Base-by-base conservation (phyloP, 2,329 filamentous ascomycete species). In the Cladosporium sp. region DNA sequence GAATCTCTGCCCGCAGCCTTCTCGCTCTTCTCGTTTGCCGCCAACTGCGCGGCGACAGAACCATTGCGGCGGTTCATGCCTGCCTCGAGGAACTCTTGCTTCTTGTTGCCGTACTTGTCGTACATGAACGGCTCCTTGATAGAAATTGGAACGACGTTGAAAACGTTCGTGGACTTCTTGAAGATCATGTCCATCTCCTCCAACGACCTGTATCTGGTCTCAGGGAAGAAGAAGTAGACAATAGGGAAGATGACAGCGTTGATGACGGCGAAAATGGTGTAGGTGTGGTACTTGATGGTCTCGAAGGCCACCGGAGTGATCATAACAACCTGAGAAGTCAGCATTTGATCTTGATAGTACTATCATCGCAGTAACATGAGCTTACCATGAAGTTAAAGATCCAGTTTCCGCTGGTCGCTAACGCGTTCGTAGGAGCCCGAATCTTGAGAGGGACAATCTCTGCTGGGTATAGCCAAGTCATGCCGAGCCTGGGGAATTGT, bases 211-310 rank as follows among this genome's bases (percentile, higher is more conserved):
- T 86, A 86, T 0, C 84, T 84, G 7, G 88, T 89, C 76, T 89
- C 88, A 0, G 87, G 87, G 46, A 72, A 72, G 79, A 88, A 73
- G 52, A 74, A 73, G 67, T 75, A 77, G 18, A 74, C 70, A 53
- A 66, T 70, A 0, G 86, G 85, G 0, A 87, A 80, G 74, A 88
- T 87, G 69, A 84, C 78, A 69, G 83, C 82, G 74, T 89, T 89
- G 78, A 89, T 87, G 53, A 87, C 82, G 14, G 88, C 87, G 72
- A 90, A 90, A 69, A 90, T 85, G 71, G 86, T 84, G 75, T 89
- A 89, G 0, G 87, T 89, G 71, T 86, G 80, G 77, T 86, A 84
- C 18, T 78, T 75, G 67, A 89, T 89, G 66, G 46, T 59, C 23
- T 59, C 63, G 46, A 65, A 65, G 26, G 63, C 63, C 21, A 65